Evolutionary conservation across 1,139 yeast species (phyloP).

Genomic region (Kodamaea sp.): DNA sequence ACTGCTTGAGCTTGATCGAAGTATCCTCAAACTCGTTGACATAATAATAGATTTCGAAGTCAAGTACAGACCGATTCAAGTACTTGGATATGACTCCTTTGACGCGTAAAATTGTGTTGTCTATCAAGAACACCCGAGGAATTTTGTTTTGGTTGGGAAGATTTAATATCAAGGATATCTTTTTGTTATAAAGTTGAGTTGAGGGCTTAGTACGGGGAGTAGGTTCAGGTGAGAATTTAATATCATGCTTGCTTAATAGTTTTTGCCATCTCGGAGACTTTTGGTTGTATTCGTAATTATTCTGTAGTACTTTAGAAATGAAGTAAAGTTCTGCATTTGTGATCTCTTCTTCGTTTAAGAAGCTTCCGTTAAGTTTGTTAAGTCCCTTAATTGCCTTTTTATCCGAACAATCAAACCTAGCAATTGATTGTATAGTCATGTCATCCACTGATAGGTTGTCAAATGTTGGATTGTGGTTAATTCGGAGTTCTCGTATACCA

Average conservation of each 20-base stretch:
- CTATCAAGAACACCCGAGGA: conserved; percentile 22
- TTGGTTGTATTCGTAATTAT: conserved; percentile 26
- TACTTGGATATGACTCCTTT: conserved; percentile 25
- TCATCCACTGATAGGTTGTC: conserved; percentile 32
- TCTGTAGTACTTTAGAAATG: conserved; percentile 48
- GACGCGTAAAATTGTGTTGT: conserved; percentile 29
- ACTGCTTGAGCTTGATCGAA: conserved; percentile 13
- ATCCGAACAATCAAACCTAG: conserved; percentile 42
- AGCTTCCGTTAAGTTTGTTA: conserved; percentile 56
- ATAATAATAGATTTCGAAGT: conserved; percentile 25
- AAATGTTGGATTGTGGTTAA: conserved; percentile 57
- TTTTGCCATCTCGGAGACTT: conserved; percentile 26
- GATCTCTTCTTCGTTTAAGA: conserved; percentile 48
- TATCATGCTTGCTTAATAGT: conserved; percentile 27
- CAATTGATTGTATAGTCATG: conserved; percentile 45
- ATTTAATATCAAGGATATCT: conserved; percentile 8
- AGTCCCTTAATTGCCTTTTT: conserved; percentile 20
- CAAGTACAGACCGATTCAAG: conserved; percentile 14
- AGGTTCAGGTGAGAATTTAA: conserved; percentile 3
- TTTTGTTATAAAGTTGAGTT: conserved; percentile 5
- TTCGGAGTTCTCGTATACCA: conserved; percentile 41
- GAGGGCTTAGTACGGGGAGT: not conserved
- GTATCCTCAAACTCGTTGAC: conserved; percentile 17
- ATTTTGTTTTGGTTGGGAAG: not conserved
- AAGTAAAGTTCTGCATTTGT: conserved; percentile 69